Percentiles rank a stretch among this genome's conserved stretches.
phyloP scores from a whole-genome alignment of 192 early-diverging fungal species.

The Coemansia sp. region DNA sequence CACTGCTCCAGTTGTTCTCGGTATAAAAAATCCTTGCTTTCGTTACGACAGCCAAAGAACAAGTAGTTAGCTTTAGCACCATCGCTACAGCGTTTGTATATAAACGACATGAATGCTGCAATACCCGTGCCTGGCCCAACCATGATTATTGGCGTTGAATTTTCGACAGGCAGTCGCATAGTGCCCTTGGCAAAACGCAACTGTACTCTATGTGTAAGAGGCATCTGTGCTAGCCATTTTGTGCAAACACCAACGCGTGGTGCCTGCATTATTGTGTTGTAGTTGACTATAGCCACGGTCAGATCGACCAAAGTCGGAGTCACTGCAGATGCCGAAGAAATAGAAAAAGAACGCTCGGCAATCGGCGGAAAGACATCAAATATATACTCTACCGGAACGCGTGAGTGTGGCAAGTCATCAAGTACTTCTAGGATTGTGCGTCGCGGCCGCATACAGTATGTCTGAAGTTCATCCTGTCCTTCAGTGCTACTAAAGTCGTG shows the following conservation, averaged over 20 bases:
- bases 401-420: conserved; percentile 75
- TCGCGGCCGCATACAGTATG: conserved; percentile 78
- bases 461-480: conserved; percentile 86
- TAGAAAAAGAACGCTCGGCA: conserved; percentile 81
- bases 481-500: conserved; percentile 72
- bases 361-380: conserved; percentile 83
- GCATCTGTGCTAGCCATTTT: conserved; percentile 61
- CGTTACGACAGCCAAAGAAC: conserved; percentile 82
- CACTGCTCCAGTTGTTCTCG: conserved; percentile 62
- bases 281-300: conserved; percentile 82
- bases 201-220: conserved; percentile 22
- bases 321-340: conserved; percentile 64
- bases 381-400: conserved; percentile 73
- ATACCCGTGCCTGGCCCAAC: conserved; percentile 90
- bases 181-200: conserved; percentile 65
- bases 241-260: conserved; percentile 82
- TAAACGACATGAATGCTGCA: conserved; percentile 85
- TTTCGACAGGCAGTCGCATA: conserved; percentile 61
- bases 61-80: conserved; percentile 61
- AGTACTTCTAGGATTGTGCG: conserved; percentile 85
- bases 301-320: conserved; percentile 59
- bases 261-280: conserved; percentile 73
- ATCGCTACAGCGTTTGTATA: conserved; percentile 57
- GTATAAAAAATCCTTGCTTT: conserved; percentile 74
- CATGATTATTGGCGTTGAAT: conserved; percentile 64